A percentile compares a stretch with the other conserved stretches of the same genome.
phyloP scores from a whole-genome alignment of 257 asterid genomes.

The Hygrophila difformis region DNA sequence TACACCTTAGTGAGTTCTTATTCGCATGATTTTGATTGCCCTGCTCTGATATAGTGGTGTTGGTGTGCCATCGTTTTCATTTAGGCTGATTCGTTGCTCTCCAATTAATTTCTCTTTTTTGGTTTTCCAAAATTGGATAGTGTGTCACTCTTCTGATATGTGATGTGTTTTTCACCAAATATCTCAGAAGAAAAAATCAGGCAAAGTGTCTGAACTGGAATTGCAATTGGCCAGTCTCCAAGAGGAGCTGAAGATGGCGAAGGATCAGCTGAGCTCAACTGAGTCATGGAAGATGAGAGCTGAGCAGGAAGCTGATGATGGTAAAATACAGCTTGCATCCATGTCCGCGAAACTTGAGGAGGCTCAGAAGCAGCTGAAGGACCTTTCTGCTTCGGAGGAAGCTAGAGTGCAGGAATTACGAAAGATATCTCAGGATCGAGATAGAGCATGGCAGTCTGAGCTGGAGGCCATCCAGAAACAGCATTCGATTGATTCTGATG shows the following conservation, averaged over 20 bases:
- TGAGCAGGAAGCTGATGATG: conserved; percentile 66
- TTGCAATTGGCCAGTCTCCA: conserved; percentile 58
- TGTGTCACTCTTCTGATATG: neutral
- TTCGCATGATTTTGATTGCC: too few relatives aligned
- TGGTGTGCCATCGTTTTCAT: too few relatives aligned
- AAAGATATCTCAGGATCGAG: conserved; percentile 77
- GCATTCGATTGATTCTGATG: conserved; percentile 63
- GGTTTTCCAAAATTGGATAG: too few relatives aligned
- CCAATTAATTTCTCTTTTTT: too few relatives aligned
- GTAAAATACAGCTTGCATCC: conserved; percentile 44
- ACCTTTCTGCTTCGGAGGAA: conserved; percentile 72
- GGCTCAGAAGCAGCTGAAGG: conserved; percentile 52
- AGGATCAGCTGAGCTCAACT: conserved; percentile 59
- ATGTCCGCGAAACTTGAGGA: conserved; percentile 58
- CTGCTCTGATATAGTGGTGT: too few relatives aligned
- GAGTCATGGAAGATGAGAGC: conserved; percentile 64
- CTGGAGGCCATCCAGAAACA: conserved; percentile 75
- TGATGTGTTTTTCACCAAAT: neutral
- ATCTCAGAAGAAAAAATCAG: conserved; percentile 51
- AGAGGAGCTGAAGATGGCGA: conserved; percentile 63
- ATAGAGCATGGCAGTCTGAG: conserved; percentile 74
- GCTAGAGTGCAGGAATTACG: conserved; percentile 66
- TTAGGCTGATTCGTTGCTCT: too few relatives aligned
- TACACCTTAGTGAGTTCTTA: too few relatives aligned
- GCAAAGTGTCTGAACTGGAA: conserved; percentile 52